Conservation (phyloP, 148 eudicot genomes). For the Salicornia ramosissima region DNA sequence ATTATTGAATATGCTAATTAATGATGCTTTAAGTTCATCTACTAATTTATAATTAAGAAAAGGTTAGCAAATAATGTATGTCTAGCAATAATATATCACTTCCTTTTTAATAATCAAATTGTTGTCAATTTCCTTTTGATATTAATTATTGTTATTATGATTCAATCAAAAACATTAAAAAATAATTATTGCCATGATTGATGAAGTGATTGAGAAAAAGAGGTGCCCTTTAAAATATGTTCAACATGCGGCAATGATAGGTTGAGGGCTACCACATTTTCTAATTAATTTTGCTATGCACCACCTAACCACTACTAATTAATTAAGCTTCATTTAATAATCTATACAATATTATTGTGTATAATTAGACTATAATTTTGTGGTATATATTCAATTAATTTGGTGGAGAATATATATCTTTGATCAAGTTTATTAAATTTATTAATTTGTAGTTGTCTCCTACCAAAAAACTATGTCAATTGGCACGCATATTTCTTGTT, state of each 20-base stretch:
- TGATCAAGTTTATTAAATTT: background rate
- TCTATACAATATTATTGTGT: background rate
- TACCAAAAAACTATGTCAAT: background rate
- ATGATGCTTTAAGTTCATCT: too few species aligned
- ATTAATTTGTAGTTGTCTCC: background rate
- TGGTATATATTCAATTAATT: background rate
- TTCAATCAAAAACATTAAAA: too few species aligned
- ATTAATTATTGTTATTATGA: too few species aligned
- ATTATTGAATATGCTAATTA: too few species aligned
- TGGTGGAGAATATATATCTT: background rate
- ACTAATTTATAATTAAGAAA: too few species aligned
- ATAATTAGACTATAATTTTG: background rate
- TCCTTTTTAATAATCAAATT: too few species aligned
- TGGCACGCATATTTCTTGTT: background rate
- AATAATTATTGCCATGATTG: slow-evolving; percentile 1
- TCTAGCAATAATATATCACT: too few species aligned
- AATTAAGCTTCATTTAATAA: background rate
- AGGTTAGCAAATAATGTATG: too few species aligned
- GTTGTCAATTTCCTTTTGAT: too few species aligned
- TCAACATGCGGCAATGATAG: background rate
- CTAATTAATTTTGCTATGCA: background rate
- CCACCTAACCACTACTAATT: background rate
- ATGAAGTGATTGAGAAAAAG: background rate
- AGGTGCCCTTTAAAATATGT: background rate
- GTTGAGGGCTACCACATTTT: background rate